Evolutionary conservation across 768 basidiomycete species (phyloP), one percentile per base, ranked within the genome.

Genomic region (Kwoniella sp.): DNA sequence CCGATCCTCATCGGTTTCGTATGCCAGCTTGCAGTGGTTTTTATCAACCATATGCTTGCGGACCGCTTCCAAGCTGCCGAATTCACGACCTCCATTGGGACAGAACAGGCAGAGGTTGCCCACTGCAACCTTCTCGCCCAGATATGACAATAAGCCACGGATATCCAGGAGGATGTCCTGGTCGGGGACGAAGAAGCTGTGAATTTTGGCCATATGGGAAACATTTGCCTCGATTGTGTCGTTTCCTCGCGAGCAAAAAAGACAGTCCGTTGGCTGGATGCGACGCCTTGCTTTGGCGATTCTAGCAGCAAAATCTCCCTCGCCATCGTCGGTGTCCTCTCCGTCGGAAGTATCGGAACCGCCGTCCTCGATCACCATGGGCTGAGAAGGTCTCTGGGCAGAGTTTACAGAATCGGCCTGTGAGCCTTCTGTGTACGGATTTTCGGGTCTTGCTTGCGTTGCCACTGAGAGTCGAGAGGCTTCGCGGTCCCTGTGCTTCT

Each of bases 111-210:
- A 99, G 6, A 89, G 79, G 76, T 95, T 92, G 12, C 85, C 88
- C n/a, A 93, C 82, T 0, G 87, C 85, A 41, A 96, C 83, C 76
- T 95, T 95, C 76, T 95, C 89, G 5, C 87, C 89, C 6, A 99
- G 82, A 73, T 92, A 89, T 6, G 77, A 74, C 54, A 98, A 76
- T 38, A 99, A 81, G 3, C 93, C 95, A 5, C 82, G 62, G 31
- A 87, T 74, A 75, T 98, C 89, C 64, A 85, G 77, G 62, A 98
- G 83, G 74, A 87, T 92, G 41, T 95, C 88, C 34, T 84, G 83
- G 63, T 98, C 92, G 38, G 95, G 95, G 57, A 99, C 80, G 79
- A 93, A 95, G 80, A 98, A 98, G 8, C 90, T 90, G 75, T 99
- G 95, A 0, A 73, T 73, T 43, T 74, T 70, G 33, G 86, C 83